Evolutionary conservation across 352 stramenopile genomes (phyloP), one percentile per base, ranked within the genome.

Genomic region (Phytophthora citricola): DNA sequence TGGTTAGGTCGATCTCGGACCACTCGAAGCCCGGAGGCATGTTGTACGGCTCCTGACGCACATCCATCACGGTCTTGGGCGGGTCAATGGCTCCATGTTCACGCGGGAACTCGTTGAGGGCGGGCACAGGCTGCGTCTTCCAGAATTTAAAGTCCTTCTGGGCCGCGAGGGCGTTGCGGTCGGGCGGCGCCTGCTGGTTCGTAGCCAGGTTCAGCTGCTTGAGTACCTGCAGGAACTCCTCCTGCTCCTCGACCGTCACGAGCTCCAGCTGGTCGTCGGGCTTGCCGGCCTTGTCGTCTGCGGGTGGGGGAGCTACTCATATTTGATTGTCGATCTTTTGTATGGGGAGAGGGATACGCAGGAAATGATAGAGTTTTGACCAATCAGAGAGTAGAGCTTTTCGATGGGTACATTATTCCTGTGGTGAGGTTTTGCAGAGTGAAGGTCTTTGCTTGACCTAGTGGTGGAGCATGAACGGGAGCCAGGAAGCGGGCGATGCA

Each of bases 1-100:
- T 57, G 27, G 71, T 93, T 9, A 99, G 84, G 70, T 99, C 94
- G 9, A 98, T 46, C n/a, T 94, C 81, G 55, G 66, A 76, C 97
- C 98, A 99, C 54, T 85, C 73, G 70, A 99, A 99, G 26, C 98
- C 97, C 9, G 84, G 73, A 8, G 98, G 97, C 92, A 99, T 98
- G 36, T 93, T 93, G 76, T 98, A 99, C 24, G 98, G 94, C 72
- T 98, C 93, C 27, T 90, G 63, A 4, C 96, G 89, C 43, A 99
- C 86, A 48, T 99, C 90, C 0, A 71, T 81, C 4, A 91, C 71
- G 22, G 77, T 94, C 78, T 99, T 99, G 44, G 87, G 71, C 8
- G 80, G 76, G 61, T 99, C 94, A 57, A 99, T 99, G 5, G 97
- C 87, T 9, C 91, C 94, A 63, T 98, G 82, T 39, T 95, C 77